Evolutionary conservation across 257 asterid genomes (phyloP).

Genomic region (Eustoma russellianum): DNA sequence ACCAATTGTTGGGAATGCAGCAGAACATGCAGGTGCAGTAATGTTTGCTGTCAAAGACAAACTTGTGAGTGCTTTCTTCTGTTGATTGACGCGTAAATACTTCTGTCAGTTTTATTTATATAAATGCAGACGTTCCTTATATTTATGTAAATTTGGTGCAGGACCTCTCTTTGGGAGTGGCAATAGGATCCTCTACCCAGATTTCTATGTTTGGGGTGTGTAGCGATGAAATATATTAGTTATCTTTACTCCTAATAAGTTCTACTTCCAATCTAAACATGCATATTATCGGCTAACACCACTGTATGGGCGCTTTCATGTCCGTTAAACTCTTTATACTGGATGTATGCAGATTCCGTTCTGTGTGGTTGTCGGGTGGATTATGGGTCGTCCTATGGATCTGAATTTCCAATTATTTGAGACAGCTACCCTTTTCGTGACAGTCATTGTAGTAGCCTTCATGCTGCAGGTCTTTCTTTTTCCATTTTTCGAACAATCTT

Average conservation of each 20-base stretch:
- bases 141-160: slow-evolving; percentile 20
- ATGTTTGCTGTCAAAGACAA: slow-evolving; percentile 87
- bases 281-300: not conserved
- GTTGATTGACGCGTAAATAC: not conserved
- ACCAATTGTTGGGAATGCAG: slow-evolving; percentile 85
- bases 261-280: not conserved
- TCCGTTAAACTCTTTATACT: slow-evolving; percentile 6
- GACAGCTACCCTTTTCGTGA: slow-evolving; percentile 69
- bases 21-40: slow-evolving; percentile 82
- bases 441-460: slow-evolving; percentile 71
- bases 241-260: slow-evolving; percentile 9
- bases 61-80: slow-evolving; percentile 39
- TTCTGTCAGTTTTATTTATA: no score
- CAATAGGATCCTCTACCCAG: slow-evolving; percentile 82
- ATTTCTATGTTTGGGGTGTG: slow-evolving; percentile 81
- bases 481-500: not conserved
- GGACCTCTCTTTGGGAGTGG: slow-evolving; percentile 79
- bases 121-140: slow-evolving; percentile 2
- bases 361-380: slow-evolving; percentile 72
- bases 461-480: slow-evolving; percentile 51
- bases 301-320: no score
- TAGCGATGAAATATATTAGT: not conserved
- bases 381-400: slow-evolving; percentile 65
- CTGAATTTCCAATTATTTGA: slow-evolving; percentile 71
- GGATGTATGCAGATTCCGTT: slow-evolving; percentile 51